phyloP scores from a whole-genome alignment of 2,329 filamentous ascomycete genomes.

The Cladophialophora bantiana region DNA sequence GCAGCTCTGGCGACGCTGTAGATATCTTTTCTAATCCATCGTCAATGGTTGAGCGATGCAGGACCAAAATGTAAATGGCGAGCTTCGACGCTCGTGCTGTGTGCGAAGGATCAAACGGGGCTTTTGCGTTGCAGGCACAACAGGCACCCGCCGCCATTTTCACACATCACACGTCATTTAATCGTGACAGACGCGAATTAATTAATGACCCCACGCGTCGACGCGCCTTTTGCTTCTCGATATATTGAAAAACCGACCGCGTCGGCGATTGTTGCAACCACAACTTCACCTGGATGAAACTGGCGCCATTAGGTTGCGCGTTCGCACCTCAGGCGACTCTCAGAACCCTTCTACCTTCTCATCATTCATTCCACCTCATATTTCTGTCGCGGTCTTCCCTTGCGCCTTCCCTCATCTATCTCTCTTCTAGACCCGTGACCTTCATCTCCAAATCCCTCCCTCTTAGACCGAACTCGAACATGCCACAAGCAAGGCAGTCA shows the following conservation, averaged over 20 bases:
- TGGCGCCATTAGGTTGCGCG: slow-evolving; percentile 10
- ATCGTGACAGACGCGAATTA: slow-evolving; percentile 7
- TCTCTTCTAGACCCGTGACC: neutral
- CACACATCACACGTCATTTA: slow-evolving; percentile 18
- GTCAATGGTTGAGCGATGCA: neutral
- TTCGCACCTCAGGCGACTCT: slow-evolving; percentile 3
- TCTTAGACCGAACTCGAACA: slow-evolving; percentile 9
- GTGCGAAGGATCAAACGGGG: neutral
- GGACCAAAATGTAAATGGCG: neutral
- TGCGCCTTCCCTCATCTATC: neutral
- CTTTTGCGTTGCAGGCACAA: neutral
- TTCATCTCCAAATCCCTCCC: neutral
- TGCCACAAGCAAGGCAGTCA: slow-evolving; percentile 68
- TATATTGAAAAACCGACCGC: neutral
- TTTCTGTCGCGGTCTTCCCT: neutral
- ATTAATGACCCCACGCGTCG: slow-evolving; percentile 29
- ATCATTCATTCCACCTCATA: neutral
- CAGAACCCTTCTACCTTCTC: neutral
- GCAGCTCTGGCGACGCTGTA: no score
- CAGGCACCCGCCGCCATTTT: neutral
- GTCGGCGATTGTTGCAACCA: neutral
- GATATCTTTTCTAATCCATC: neutral
- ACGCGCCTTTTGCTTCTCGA: slow-evolving; percentile 17
- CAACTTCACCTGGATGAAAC: slow-evolving; percentile 23
- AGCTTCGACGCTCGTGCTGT: neutral